Evolutionary conservation across 371 early-diverging fungal species (phyloP), one percentile per base, ranked within the genome.

Genomic region (Mucor lusitanicus): DNA sequence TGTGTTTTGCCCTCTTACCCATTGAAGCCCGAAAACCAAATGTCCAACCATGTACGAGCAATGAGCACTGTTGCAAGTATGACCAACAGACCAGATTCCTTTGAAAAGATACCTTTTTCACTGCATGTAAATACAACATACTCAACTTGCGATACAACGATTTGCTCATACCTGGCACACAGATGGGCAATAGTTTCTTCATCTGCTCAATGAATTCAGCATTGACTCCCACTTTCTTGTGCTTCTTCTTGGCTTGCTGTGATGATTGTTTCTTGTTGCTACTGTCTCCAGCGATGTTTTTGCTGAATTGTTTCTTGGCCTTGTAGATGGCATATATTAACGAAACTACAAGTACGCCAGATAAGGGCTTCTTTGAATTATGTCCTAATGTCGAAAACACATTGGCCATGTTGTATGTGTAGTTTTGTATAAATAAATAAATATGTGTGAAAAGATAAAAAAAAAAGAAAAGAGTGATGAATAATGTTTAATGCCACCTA

Each of bases 201-300:
- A 97, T 86, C 67, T 96, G 92, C 48, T 90, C 93, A 21, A 93
- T 62, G 70, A 94, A 94, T 30, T 82, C 82, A 11, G 85, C 73
- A 72, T 90, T 87, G 30, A 90, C 90, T 23, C 91, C 91, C 19
- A 91, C 88, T 57, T 70, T 69, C 30, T 67, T 68, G n/a, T 71
- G 70, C 37, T 68, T 71, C 25, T 70, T 70, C 28, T 77, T 64
- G 19, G n/a, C 37, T 32, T 21, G 42, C 40, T 46, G 46, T 40
- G 54, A 33, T 27, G 55, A 46, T 30, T 44, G 58, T 13, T 53
- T 50, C 3, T 59, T 60, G 5, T 72, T 54, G 48, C 9, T 50
- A 42, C n/a, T 46, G 21, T 30, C 23, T 17, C 48, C 54, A 30
- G 19, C 23, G 5, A 60, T 54, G n/a, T 68, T 70, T 8, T 40